Percentiles rank a stretch among this genome's conserved stretches.
Evolutionary conservation across 2,329 filamentous ascomycete genomes (phyloP).

Genomic region (Cercospora sesami): DNA sequence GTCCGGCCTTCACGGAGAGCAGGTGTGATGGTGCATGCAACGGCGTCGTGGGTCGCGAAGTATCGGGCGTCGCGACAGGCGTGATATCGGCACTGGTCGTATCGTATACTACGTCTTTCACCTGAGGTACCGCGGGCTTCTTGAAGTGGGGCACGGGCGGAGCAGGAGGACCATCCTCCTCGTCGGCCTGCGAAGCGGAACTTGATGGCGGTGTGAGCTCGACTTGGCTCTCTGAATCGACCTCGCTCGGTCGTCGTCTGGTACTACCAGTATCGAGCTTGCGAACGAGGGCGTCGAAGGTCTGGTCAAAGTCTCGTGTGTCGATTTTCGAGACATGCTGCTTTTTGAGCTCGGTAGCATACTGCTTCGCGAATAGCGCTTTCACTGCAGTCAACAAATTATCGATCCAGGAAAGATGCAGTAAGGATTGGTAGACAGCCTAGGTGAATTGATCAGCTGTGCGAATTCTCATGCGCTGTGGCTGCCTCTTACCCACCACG

Average conservation of each 20-base stretch:
- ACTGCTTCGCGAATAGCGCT: slow-evolving; percentile 86
- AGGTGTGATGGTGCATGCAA: slow-evolving; percentile 58
- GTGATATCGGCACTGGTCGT: slow-evolving; percentile 66
- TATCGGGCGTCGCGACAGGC: slow-evolving; percentile 68
- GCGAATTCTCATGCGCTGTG: not conserved
- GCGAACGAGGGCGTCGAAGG: slow-evolving; percentile 89
- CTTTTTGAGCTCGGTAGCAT: slow-evolving; percentile 81
- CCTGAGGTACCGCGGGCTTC: slow-evolving; percentile 44
- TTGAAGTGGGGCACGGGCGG: slow-evolving; percentile 51
- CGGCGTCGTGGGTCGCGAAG: slow-evolving; percentile 78
- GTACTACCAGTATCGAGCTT: slow-evolving; percentile 64
- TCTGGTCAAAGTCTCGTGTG: slow-evolving; percentile 79
- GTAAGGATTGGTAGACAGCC: slow-evolving; percentile 94
- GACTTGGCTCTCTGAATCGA: slow-evolving; percentile 38
- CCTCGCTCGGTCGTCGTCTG: slow-evolving; percentile 30
- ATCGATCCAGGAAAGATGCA: slow-evolving; percentile 96
- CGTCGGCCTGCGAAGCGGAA: slow-evolving; percentile 49
- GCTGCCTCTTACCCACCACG: slow-evolving; percentile 62
- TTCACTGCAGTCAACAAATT: slow-evolving; percentile 93
- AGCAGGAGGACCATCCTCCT: slow-evolving; percentile 55
- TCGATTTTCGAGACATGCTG: slow-evolving; percentile 75
- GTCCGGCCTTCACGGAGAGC: slow-evolving; percentile 71
- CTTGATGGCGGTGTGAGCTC: slow-evolving; percentile 57
- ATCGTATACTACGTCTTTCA: slow-evolving; percentile 26
- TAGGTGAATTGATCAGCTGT: slow-evolving; percentile 44